A percentile compares a stretch with the other conserved stretches of the same genome.
Conservation (phyloP, 2,329 filamentous ascomycete species). For the Claviceps maximensis region DNA sequence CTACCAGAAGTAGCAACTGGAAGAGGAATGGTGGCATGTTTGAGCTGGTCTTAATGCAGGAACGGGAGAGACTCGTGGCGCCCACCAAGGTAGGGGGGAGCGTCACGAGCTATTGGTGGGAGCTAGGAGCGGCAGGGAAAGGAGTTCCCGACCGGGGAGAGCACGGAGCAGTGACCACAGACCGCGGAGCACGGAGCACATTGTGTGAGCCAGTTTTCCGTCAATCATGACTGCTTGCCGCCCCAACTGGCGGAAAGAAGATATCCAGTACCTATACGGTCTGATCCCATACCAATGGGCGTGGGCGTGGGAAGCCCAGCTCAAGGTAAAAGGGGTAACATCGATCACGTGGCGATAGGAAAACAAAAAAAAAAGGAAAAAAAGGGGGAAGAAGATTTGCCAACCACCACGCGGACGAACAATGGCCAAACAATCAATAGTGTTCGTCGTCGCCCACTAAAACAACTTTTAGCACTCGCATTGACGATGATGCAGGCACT, state of each 20-base stretch:
- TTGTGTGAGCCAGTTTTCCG: background rate
- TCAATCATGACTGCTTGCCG: background rate
- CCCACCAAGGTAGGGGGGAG: background rate
- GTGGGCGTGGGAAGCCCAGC: background rate
- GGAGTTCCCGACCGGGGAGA: background rate
- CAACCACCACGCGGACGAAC: background rate
- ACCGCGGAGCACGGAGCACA: background rate
- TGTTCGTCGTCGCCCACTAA: no score
- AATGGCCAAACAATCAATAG: background rate
- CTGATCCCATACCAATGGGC: background rate
- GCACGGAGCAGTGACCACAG: no score
- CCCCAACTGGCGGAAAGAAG: background rate
- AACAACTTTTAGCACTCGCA: no score
- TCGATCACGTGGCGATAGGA: background rate
- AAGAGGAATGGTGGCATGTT: conserved; percentile 22
- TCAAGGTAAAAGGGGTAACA: background rate
- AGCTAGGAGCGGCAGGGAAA: background rate
- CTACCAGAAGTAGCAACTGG: conserved; percentile 6
- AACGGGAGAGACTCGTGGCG: conserved; percentile 14
- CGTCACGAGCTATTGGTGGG: background rate
- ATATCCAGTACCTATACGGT: background rate
- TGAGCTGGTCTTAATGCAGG: conserved; percentile 19
- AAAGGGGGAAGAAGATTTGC: background rate
- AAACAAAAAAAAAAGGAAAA: background rate
- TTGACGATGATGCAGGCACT: background rate